Base-by-base conservation (phyloP, 176 grass and related monocot species). In the Bothriochloa decipiens region DNA sequence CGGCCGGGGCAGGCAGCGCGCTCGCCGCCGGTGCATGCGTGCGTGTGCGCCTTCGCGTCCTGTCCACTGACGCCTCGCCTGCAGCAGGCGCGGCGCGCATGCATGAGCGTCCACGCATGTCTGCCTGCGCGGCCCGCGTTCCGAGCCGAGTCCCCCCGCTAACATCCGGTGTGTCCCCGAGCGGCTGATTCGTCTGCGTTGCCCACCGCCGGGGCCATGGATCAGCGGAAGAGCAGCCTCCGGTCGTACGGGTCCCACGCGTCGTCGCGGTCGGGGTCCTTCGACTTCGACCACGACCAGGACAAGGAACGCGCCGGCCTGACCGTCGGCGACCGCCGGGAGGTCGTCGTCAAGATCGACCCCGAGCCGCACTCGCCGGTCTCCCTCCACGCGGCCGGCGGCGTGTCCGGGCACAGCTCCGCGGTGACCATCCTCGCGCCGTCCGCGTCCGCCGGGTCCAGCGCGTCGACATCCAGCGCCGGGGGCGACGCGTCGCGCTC, bases 301-400 rank as follows among this genome's bases (percentile, higher is more conserved):
- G 87, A 97, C 74, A 64, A 74, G 71, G 53, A 76, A 8, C 86
- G 65, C 46, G 77, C 80, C 37, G 52, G 69, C 27, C 43, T 76
- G 40, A 53, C 60, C 41, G 42, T 58, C 41, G 16, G 81, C 57
- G 63, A 74, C 16, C 73, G 58, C 42, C 81, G 83, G 2, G 97
- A 99, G 88, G 90, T 99, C 67, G 91, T 99, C 50, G 93, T 99
- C 74, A 96, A 94, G 84, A 94, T 99, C 77, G 97, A 99, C 23
- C 71, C 80, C 0, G 77, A 82, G 3, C 82, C 63, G 36, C 85
- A 72, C 2, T 68, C 75, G 58, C 75, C 85, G 7, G 39, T 87
- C 39, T 25, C 40, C 33, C 69, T 78, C 57, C 50, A 68, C 3
- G 29, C 75, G 28, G 7, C 37, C 12, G 49, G 27, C 17, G 61